Base-by-base conservation (phyloP, 140 eudicot species). In the Artemisia princeps region DNA sequence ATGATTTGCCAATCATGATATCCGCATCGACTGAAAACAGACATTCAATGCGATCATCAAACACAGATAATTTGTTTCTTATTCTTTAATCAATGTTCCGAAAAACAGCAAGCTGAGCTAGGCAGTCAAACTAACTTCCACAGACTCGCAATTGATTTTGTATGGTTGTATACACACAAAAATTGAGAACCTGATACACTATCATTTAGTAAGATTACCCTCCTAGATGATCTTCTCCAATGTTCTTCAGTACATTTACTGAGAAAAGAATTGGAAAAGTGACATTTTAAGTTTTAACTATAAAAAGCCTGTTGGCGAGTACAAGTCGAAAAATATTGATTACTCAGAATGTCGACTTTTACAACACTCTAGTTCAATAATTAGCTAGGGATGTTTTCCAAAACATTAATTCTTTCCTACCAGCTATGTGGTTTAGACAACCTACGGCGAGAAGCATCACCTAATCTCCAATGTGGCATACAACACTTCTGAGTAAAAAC, bases 381-480 rank as follows among this genome's bases (percentile, higher is more conserved):
- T 26, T 60, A 26, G 19, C 28, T n/a, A 42, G 62, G 0, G 1
- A 19, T 60, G 23, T 17, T 53, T 30, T 53, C 62, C 62, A 10
- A 2, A 30, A 67, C 62, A 67, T 16, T 53, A 30, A 52, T 28
- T 16, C 6, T n/a, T 67, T 53, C 33, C 30, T 14, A 24, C 14
- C 55, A 51, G 26, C 30, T 9, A 9, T 52, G 71, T 66, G 60
- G 50, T 66, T 50, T 52, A 13, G 50, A 30, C 3, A 15, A 14
- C 33, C 49, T 51, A 16, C 10, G 30, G 37, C 30, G 2, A 2
- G 5, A 60, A 26, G 0, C n/a, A 10, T 60, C 64, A 60, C n/a
- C 33, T 10, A 14, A 67, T 66, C 11, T 50, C 53, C 59, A 42
- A 16, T 15, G 10, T 24, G 42, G 24, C 50, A 15, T 14, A 65